Conservation (phyloP, 805 yeast species). For the Candida odintsovae region DNA sequence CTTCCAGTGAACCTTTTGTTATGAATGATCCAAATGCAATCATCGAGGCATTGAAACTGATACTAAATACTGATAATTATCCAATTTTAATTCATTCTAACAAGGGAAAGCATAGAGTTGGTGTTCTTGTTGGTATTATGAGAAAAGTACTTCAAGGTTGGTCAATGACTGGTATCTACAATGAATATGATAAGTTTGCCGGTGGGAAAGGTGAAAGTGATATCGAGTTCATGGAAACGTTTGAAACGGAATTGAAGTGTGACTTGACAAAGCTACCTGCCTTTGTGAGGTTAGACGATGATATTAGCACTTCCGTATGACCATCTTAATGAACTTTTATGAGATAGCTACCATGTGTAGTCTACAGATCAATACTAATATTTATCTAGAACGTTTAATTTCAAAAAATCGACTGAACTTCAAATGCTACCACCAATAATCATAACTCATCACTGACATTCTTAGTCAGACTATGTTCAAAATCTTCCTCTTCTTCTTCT, state of each 20-base stretch:
- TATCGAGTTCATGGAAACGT: conserved; percentile 81
- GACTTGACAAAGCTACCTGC: conserved; percentile 49
- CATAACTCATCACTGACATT: not conserved
- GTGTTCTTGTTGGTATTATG: conserved; percentile 88
- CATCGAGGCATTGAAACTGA: conserved; percentile 46
- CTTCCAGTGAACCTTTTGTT: conserved; percentile 70
- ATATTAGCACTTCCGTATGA: not conserved
- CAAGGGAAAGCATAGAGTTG: conserved; percentile 94
- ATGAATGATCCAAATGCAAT: conserved; percentile 55
- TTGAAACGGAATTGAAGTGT: conserved; percentile 54
- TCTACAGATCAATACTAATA: not conserved
- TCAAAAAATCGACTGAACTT: too few relatives aligned
- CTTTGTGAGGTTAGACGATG: conserved; percentile 40
- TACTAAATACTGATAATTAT: conserved; percentile 62
- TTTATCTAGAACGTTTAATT: too few relatives aligned
- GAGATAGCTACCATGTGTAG: not conserved
- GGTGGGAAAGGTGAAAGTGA: conserved; percentile 92
- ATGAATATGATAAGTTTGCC: conserved; percentile 89
- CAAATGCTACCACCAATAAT: not conserved
- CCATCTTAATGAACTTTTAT: not conserved
- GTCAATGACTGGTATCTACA: conserved; percentile 89
- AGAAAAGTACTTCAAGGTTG: conserved; percentile 85
- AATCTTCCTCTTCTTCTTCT: not conserved
- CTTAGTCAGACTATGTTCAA: not conserved
- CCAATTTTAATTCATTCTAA: conserved; percentile 90